Conservation (phyloP, 2,329 filamentous ascomycete genomes). For the Aspergillus sp. region DNA sequence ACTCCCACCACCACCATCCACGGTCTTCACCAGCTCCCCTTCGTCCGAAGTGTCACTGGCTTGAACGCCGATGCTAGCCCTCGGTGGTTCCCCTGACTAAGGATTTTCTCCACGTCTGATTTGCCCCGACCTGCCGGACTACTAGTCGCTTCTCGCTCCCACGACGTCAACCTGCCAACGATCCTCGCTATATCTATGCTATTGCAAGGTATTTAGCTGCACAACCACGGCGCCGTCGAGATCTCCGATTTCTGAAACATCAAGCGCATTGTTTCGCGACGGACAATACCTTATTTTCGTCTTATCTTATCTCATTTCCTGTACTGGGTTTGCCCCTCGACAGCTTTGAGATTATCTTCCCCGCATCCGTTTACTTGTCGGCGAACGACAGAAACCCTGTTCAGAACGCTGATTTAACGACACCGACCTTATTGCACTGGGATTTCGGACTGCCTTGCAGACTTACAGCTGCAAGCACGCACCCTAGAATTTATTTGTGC, state of each 20-base stretch:
- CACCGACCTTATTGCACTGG: too few species aligned
- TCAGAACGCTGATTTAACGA: not conserved
- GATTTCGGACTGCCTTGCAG: too few species aligned
- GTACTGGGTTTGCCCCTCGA: too few species aligned
- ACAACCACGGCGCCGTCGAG: not conserved
- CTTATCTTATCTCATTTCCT: not conserved
- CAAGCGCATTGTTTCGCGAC: too few species aligned
- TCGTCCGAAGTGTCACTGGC: constrained; percentile 31
- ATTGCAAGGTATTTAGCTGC: too few species aligned
- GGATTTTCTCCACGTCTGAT: not conserved
- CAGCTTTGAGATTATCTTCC: not conserved
- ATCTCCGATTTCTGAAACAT: too few species aligned
- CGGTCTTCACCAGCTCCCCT: constrained; percentile 19
- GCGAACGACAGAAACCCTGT: not conserved
- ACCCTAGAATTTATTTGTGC: not conserved
- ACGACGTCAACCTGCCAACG: not conserved
- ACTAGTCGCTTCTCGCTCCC: not conserved
- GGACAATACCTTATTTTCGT: not conserved
- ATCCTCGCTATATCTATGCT: not conserved
- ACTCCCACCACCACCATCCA: not conserved
- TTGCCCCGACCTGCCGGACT: not conserved
- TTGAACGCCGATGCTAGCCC: too few species aligned
- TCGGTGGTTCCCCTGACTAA: not conserved
- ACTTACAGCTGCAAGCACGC: too few species aligned
- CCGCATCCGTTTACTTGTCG: not conserved